Evolutionary conservation across 129 eudicot species (phyloP), one percentile per base, ranked within the genome.

Genomic region (Scalesia atractyloides): DNA sequence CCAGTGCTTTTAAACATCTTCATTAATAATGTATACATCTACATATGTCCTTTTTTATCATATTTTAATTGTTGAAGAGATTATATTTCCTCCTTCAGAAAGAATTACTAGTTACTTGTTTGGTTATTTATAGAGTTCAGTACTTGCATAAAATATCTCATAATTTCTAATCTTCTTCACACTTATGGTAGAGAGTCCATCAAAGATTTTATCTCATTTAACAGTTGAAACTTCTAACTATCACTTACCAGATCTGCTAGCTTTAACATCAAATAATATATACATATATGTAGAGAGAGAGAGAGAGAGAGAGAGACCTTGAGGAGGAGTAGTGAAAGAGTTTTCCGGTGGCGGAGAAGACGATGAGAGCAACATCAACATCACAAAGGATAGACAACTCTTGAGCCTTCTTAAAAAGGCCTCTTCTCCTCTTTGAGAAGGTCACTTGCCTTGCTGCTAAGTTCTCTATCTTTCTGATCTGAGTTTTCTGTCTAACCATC

Each of bases 401-500:
- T 36, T 74, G 76, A 54, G 84, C 84, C 53, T 75, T 80, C 56
- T 80, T 80, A 20, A 80, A 76, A 43, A 80, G 84, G 33, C 84
- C 80, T 50, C 80, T 62, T 80, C 84, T 80, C 22, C 84, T 61
- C 73, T 74, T 80, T 61, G 84, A 80, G 68, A 80, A 80, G 44
- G 80, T 74, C 48, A 80, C 84, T 59, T 80, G 84, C 57, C 84
- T 80, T 68, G 80, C 75, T 63, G 84, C 75, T 52, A 76, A 70
- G 51, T 80, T 80, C 53, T 80, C 84, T 69, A 80, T 80, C 76
- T 71, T 80, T 80, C 30, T 80, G 7, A 80, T 80, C 72, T 80
- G 72, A 53, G 84, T 80, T 74, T 80, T 80, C 54, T 65, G 80
- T 62, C 84, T 74, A 77, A 68, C 84, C 84, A 69, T 80, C 71